Evolutionary conservation across 177 flowering plant genomes (phyloP).

Genomic region (Vitis hybrid): DNA sequence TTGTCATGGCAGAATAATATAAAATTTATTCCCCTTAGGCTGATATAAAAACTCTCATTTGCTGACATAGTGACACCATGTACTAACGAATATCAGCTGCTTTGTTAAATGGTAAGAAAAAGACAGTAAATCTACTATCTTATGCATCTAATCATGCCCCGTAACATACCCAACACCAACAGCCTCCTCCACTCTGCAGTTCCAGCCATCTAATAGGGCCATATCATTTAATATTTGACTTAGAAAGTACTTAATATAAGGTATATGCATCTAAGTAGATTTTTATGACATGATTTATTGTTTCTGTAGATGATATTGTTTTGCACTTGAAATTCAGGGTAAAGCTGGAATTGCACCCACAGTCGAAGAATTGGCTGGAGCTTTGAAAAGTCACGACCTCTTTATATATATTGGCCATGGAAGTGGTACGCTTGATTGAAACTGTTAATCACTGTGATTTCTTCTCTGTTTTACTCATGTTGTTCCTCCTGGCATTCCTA

Average conservation of each 20-base stretch:
- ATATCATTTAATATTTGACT: neutral
- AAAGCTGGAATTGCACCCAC: constrained; percentile 76
- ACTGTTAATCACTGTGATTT: neutral
- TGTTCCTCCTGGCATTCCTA: neutral
- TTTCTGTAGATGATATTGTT: neutral
- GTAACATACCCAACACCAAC: too few species aligned
- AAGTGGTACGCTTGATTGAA: constrained; percentile 63
- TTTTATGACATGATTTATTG: neutral
- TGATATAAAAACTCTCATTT: too few species aligned
- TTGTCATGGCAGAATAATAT: too few species aligned
- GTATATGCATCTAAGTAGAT: neutral
- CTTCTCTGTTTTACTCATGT: neutral
- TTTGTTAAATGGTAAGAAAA: too few species aligned
- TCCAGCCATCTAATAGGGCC: neutral
- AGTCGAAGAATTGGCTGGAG: constrained; percentile 59
- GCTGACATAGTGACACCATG: too few species aligned
- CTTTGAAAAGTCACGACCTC: constrained; percentile 75
- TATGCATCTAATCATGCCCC: too few species aligned
- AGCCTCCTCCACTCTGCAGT: too few species aligned
- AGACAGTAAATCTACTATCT: too few species aligned
- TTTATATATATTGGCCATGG: constrained; percentile 95
- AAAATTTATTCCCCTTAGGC: too few species aligned
- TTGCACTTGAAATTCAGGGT: constrained; percentile 47
- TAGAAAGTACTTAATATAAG: too few species aligned
- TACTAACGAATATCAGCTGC: too few species aligned